Conservation (phyloP, 148 eudicot species). For the Polygonum aviculare region DNA sequence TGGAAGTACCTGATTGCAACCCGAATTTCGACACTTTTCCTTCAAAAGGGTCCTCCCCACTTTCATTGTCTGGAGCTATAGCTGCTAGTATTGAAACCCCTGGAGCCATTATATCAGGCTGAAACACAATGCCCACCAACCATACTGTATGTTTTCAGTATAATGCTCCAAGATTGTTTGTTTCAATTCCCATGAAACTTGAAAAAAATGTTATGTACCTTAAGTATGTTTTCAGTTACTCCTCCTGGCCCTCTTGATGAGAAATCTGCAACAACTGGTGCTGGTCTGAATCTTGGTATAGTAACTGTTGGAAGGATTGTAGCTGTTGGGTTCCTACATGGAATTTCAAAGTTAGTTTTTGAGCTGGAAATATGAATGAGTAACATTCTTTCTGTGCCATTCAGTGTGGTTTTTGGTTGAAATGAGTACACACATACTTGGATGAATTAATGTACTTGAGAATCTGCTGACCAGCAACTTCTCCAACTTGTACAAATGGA, state of each 20-base stretch:
- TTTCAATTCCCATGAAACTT: conserved; percentile 2
- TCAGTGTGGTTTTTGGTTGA: too few species aligned
- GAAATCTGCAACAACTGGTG: conserved; percentile 63
- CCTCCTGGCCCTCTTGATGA: conserved; percentile 67
- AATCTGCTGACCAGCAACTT: conserved; percentile 30
- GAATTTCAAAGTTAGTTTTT: neutral
- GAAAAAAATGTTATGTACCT: conserved; percentile 28
- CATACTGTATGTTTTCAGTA: neutral
- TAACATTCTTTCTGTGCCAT: too few species aligned
- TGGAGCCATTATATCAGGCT: conserved; percentile 77
- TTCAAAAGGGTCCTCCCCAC: conserved; percentile 22
- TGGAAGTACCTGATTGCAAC: conserved; percentile 63
- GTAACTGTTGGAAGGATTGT: conserved; percentile 37
- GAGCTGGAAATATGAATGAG: too few species aligned
- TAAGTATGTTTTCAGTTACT: conserved; percentile 55
- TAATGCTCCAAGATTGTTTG: neutral
- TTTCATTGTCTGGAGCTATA: conserved; percentile 25
- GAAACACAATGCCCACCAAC: neutral
- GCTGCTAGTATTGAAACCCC: conserved; percentile 70
- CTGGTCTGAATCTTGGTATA: conserved; percentile 35
- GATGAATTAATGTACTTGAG: conserved; percentile 59
- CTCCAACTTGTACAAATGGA: conserved; percentile 47
- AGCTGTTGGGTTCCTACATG: conserved; percentile 42
- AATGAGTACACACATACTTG: conserved; percentile 24
- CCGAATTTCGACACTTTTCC: conserved; percentile 27